phyloP scores from a whole-genome alignment of 2,329 filamentous ascomycete species.

The Diaporthe velutina region DNA sequence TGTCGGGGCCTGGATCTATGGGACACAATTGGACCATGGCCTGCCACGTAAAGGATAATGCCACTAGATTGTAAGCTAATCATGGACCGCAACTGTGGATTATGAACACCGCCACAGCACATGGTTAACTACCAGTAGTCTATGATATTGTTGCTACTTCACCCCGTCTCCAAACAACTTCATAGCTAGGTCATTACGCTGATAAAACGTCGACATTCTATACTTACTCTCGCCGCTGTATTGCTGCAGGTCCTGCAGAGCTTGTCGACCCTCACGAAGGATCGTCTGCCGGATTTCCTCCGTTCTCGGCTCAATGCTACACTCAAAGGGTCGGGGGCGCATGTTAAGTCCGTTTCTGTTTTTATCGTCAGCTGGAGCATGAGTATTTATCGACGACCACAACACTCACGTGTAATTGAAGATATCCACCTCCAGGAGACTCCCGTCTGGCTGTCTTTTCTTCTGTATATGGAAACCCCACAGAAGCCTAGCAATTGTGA shows the following conservation, averaged over 20 bases:
- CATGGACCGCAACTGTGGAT: not conserved
- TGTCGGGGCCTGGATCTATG: not conserved
- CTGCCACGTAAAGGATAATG: not conserved
- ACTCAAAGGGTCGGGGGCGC: constrained; percentile 68
- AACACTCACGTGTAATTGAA: constrained; percentile 65
- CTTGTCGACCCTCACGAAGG: constrained; percentile 64
- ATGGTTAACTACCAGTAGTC: not conserved
- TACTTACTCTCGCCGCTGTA: constrained; percentile 70
- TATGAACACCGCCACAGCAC: not conserved
- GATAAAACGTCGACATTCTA: constrained; percentile 66
- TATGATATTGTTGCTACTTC: not conserved
- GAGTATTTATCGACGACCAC: not conserved
- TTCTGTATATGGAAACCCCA: constrained; percentile 68
- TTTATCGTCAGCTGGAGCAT: not conserved
- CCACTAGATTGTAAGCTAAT: not conserved
- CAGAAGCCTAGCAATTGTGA: constrained; percentile 67
- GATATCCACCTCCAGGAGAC: constrained; percentile 66
- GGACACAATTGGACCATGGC: not conserved
- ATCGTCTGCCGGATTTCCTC: constrained; percentile 63
- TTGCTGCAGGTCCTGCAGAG: constrained; percentile 62
- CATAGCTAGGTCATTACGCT: constrained; percentile 50
- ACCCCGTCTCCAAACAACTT: constrained; percentile 46
- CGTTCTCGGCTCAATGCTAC: constrained; percentile 63
- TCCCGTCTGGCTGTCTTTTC: constrained; percentile 53
- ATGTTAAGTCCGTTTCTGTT: constrained; percentile 69